Base-by-base conservation (phyloP, 129 eudicot species). In the Artemisia annua region DNA sequence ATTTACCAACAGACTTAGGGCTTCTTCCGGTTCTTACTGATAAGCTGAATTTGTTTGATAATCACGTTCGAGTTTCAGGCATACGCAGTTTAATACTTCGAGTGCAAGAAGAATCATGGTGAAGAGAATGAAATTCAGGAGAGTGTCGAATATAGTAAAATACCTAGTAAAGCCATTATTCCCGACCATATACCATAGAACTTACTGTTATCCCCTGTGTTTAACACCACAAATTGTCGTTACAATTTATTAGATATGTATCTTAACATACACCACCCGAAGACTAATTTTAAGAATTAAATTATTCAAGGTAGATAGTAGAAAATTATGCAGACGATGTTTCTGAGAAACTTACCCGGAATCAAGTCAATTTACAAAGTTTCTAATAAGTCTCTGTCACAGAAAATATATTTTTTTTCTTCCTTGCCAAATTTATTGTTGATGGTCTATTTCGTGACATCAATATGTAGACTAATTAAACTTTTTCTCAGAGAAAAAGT, bases 51-150 rank as follows among this genome's bases (percentile, higher is more conserved):
- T 15, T 82, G 68, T 50, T 56, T 76, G 78, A 2, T 62, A 4
- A 54, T 0, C 53, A 15, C 79, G 20, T 67, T 81, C 15, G 39
- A 46, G 43, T 11, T 44, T 17, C 44, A 67, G 75, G 82, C 64
- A 22, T 78, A 78, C 50, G 71, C 84, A 0, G 89, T 85, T 52
- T 55, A 78, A 3, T 85, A 82, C 52, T 82, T 76, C 18, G 51
- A 68, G 60, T 85, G 89, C 58, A 85, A 82, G 82, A 79, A 63
- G 84, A 65, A 57, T 22, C 72, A 69, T 51, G 86, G 87, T 20
- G 89, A 85, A 71, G 79, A 71, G 65, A 57, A 54, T 64, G 86
- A 70, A 35, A 17, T 69, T 13, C 60, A 63, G 8, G 72, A 81
- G 44, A 57, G 32, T 48, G 14, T 57, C 3, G 18, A 78, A 5